Conservation (phyloP, 495 filamentous ascomycete species). For the Tuber borchii region DNA sequence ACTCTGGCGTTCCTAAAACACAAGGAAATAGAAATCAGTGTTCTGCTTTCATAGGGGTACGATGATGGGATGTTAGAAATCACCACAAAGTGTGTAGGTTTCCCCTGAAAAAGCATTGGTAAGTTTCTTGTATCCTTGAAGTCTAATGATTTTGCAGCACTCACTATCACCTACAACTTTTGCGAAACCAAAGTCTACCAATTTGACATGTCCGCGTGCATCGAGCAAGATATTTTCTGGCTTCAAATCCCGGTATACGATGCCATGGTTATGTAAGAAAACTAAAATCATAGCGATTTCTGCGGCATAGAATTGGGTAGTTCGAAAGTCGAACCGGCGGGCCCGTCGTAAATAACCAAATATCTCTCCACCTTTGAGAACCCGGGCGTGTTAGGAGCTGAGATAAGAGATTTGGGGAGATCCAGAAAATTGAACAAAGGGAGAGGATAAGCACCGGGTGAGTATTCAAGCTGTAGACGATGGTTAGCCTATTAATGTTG, state of each 20-base stretch:
- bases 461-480: conserved; percentile 38
- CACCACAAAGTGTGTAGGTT: conserved; percentile 86
- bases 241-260: conserved; percentile 93
- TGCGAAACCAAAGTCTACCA: conserved; percentile 98
- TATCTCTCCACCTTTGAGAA: conserved; percentile 67
- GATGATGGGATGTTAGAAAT: neutral
- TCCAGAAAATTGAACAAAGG: neutral
- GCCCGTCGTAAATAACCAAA: conserved; percentile 86
- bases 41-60: neutral
- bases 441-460: conserved; percentile 28
- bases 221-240: conserved; percentile 94
- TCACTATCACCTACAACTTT: conserved; percentile 64
- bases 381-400: conserved; percentile 15
- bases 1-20: conserved; percentile 70
- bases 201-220: conserved; percentile 83
- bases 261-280: conserved; percentile 80
- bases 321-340: conserved; percentile 76
- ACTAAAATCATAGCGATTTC: conserved; percentile 91
- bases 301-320: conserved; percentile 86
- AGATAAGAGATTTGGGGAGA: neutral
- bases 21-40: conserved; percentile 9
- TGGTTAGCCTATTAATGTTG: conserved; percentile 22
- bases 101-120: conserved; percentile 50
- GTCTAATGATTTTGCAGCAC: conserved; percentile 24
- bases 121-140: neutral